Percentiles rank a stretch among this genome's conserved stretches.
Conservation (phyloP, 2,329 filamentous ascomycete species). For the Diaporthe vaccinii region DNA sequence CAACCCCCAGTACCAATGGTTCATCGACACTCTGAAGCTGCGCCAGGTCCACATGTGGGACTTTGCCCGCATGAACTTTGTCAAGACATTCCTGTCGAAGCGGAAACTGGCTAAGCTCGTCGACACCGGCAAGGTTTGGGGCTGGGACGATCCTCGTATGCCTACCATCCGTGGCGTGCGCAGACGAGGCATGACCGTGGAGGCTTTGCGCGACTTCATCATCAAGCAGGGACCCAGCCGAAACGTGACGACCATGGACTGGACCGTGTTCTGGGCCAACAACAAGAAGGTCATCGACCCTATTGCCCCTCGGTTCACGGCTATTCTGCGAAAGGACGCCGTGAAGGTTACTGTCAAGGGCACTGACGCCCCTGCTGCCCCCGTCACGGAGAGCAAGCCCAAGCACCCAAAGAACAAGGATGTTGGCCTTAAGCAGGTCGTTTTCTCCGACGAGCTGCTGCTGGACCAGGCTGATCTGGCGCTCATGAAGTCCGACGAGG, state of each 20-base stretch:
- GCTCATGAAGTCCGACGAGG: slow-evolving; percentile 85
- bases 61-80: slow-evolving; percentile 87
- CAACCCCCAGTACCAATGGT: slow-evolving; percentile 90
- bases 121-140: slow-evolving; percentile 80
- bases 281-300: slow-evolving; percentile 90
- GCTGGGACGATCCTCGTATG: slow-evolving; percentile 91
- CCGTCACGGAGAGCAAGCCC: slow-evolving; percentile 80
- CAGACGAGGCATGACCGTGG: slow-evolving; percentile 82
- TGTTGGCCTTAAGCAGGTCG: slow-evolving; percentile 87
- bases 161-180: slow-evolving; percentile 85
- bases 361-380: slow-evolving; percentile 72
- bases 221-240: slow-evolving; percentile 86
- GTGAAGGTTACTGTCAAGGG: slow-evolving; percentile 80
- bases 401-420: slow-evolving; percentile 91
- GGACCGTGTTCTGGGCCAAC: slow-evolving; percentile 79
- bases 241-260: slow-evolving; percentile 88
- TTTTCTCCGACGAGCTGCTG: slow-evolving; percentile 80
- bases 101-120: slow-evolving; percentile 89
- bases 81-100: slow-evolving; percentile 86
- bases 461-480: slow-evolving; percentile 90
- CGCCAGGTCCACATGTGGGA: slow-evolving; percentile 88
- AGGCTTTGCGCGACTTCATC: slow-evolving; percentile 86
- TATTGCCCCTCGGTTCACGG: slow-evolving; percentile 79
- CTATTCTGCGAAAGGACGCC: slow-evolving; percentile 77
- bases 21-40: slow-evolving; percentile 79